phyloP scores from a whole-genome alignment of 108 stramenopile species.

The Conticribra guillardii region DNA sequence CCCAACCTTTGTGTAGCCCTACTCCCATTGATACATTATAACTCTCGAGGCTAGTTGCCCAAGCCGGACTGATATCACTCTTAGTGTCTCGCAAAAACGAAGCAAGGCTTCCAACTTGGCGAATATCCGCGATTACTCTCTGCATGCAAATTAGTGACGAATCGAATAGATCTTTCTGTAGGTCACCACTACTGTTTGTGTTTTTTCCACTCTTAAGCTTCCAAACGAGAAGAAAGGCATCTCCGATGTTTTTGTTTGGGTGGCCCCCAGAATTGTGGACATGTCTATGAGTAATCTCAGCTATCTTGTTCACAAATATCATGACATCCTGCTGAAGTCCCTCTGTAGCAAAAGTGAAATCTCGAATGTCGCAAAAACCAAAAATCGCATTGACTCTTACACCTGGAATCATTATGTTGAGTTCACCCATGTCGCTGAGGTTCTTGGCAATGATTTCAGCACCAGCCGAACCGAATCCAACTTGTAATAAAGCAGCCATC shows the following conservation, averaged over 20 bases:
- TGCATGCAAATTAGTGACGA: conserved; percentile 38
- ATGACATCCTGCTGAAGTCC: conserved; percentile 66
- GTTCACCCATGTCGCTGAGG: conserved; percentile 48
- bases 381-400: conserved; percentile 63
- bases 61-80: conserved; percentile 26
- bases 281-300: conserved; percentile 64
- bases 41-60: conserved; percentile 34
- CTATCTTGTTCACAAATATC: conserved; percentile 74
- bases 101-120: conserved; percentile 35
- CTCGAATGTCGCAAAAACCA: conserved; percentile 73
- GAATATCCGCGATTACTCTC: conserved; percentile 42
- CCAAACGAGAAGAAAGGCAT: conserved; percentile 78
- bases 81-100: conserved; percentile 39
- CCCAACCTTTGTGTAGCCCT: conserved; percentile 81
- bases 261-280: conserved; percentile 57
- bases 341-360: conserved; percentile 68
- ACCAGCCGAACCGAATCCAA: conserved; percentile 80
- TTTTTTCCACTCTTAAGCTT: conserved; percentile 54
- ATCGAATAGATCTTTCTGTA: conserved; percentile 53
- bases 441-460: conserved; percentile 75
- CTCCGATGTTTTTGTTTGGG: conserved; percentile 82
- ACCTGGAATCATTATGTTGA: conserved; percentile 74
- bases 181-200: conserved; percentile 45
- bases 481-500: conserved; percentile 63
- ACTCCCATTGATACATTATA: conserved; percentile 65